Percentiles rank a stretch among this genome's conserved stretches.
Evolutionary conservation across 2,329 filamentous ascomycete genomes (phyloP).

Genomic region (Cladobotryum protrusum): DNA sequence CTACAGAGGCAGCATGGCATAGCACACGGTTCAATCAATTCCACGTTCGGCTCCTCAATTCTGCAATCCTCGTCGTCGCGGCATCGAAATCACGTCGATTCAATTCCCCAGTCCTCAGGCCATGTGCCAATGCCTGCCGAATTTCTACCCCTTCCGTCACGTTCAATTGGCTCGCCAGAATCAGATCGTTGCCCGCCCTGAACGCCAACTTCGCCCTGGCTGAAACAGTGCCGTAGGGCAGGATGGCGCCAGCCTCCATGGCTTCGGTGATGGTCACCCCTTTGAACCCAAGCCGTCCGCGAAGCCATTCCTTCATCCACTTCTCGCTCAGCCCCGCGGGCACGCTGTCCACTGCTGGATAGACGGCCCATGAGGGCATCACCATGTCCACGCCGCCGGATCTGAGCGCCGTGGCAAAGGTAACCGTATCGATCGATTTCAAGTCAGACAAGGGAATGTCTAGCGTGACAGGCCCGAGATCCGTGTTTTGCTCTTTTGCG

Average conservation of each 20-base stretch:
- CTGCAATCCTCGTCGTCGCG: constrained; percentile 6
- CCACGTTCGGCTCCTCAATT: constrained; percentile 9
- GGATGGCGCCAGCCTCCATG: constrained; percentile 10
- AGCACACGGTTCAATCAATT: too few species aligned
- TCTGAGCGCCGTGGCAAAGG: constrained; percentile 10
- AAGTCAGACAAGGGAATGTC: constrained; percentile 8
- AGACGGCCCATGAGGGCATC: constrained; percentile 5
- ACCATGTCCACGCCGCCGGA: constrained; percentile 11
- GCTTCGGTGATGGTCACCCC: constrained; percentile 11
- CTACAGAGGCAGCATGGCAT: too few species aligned
- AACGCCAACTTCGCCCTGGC: constrained; percentile 5
- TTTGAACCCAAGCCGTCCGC: constrained; percentile 2
- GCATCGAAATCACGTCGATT: constrained; percentile 6
- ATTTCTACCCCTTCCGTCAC: constrained; percentile 11
- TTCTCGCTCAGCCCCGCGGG: constrained; percentile 9
- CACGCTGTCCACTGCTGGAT: background rate
- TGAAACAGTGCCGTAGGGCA: constrained; percentile 6
- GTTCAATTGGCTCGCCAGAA: constrained; percentile 10
- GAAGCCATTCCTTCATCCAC: constrained; percentile 11
- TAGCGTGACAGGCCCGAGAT: constrained; percentile 9
- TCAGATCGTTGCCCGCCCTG: constrained; percentile 11
- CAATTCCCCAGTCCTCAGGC: constrained; percentile 3
- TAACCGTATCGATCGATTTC: constrained; percentile 3
- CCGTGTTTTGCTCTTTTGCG: constrained; percentile 10
- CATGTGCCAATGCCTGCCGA: constrained; percentile 3